Evolutionary conservation across 2,329 filamentous ascomycete species (phyloP), one percentile per base, ranked within the genome.

Genomic region (Canariomyces notabilis): DNA sequence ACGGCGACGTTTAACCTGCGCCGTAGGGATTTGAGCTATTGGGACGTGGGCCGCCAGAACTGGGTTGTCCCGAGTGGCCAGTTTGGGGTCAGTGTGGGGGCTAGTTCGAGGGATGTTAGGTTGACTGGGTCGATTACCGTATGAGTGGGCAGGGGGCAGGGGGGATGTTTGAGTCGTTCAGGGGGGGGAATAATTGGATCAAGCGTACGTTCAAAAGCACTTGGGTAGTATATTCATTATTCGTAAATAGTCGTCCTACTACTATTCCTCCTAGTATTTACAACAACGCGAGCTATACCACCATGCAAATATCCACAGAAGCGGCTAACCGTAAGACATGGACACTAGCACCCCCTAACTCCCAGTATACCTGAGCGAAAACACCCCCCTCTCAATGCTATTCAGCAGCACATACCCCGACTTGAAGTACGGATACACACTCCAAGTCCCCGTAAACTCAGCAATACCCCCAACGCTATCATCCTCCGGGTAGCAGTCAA

Each of bases 21-120:
- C 29, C 69, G 78, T 33, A 73, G 78, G 41, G 83, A 86, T 60
- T 51, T 87, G 32, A 82, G 79, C 55, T 75, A 82, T 46, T 86
- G 82, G 82, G 77, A 85, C 60, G 65, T 72, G 0, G 63, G 64
- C 0, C 55, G 61, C 32, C 79, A 85, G 64, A 72, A 81, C 43
- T 89, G 84, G 84, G 57, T 72, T 3, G 60, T 78, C 37, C 74
- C 76, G 5, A 56, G 58, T 14, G 72, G 72, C 0, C 62, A 56
- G 12, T 74, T 74, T 54, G 64, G 53, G 0, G 59, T 75, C 23
- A 61, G 54, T 8, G 67, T 75, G 1, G 73, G 72, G 2, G 64
- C 71, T 2, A 75, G 71, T 49, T 74, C 71, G 44, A 60, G 72
- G 32, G 71, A 75, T 55, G 59, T 74, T 32, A 60, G 69, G 22